Evolutionary conservation across 148 eudicot species (phyloP), one percentile per base, ranked within the genome.

Genomic region (Hydrangea macrophylla): DNA sequence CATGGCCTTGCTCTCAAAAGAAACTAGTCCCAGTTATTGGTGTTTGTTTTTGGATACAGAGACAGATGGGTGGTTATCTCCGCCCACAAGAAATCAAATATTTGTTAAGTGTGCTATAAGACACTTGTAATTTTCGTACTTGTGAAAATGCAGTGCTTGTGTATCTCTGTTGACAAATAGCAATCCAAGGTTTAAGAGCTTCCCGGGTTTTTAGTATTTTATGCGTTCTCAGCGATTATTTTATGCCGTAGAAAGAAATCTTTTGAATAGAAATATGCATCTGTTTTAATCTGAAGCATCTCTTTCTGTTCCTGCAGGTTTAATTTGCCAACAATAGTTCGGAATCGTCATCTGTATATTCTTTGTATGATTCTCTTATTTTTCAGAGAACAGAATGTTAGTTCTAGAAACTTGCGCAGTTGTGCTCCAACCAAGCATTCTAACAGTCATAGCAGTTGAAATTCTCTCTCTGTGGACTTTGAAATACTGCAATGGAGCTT

Each of bases 251-350:
- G 13, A 30, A 48, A 5, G 22, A 36, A 32, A 22, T 48, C 11
- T 65, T 26, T 36, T 22, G 48, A 2, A 65, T n/a, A 73, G 51
- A 57, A 55, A 64, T 70, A 45, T 76, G 74, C 51, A 62, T 70
- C 60, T 77, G 67, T 66, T n/a, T n/a, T 67, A 62, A 88, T 83
- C 96, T 90, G 90, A 92, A 88, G 76, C 55, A 60, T 80, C 86
- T 89, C 70, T 84, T 87, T 90, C 82, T 81, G 79, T 82, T 84
- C 77, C 83, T 90, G 94, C 94, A 88, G 96, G 90, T 83, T 77
- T 82, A 72, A 85, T 82, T 68, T 81, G 73, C 79, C 84, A 81
- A 82, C 79, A 80, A 63, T 89, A 87, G 81, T 76, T 81, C 71
- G 60, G 83, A 75, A 73, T 75, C 81, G 73, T 80, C 76, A 37